A percentile compares a stretch with the other conserved stretches of the same genome.
These are phyloP conservation scores for Batkoa obscura DNA, from an alignment of 371 early-diverging fungal species.

Conservation along the genomic window DNA sequence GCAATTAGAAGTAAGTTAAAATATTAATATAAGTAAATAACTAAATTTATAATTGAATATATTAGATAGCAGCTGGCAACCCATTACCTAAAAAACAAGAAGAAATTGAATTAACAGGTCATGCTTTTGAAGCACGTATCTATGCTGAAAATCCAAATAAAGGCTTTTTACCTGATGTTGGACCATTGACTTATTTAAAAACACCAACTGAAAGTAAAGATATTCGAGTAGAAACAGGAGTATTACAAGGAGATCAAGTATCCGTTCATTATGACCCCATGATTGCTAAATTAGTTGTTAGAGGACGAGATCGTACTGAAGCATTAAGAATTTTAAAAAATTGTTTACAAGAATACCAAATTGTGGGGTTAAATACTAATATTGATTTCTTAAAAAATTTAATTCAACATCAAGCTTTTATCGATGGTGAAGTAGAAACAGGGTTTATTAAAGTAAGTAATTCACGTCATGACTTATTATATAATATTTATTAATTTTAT, in stretches of 20 bases:
- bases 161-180: constrained; percentile 87
- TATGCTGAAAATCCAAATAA: constrained; percentile 92
- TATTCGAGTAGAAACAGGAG: constrained; percentile 83
- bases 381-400: constrained; percentile 72
- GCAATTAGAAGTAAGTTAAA: constrained; percentile 46
- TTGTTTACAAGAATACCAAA: constrained; percentile 57
- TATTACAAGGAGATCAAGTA: constrained; percentile 76
- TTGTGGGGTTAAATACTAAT: constrained; percentile 83
- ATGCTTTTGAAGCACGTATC: constrained; percentile 93
- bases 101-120: constrained; percentile 51
- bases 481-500: background rate
- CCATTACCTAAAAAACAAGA: constrained; percentile 49
- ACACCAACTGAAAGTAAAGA: constrained; percentile 38
- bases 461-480: too few relatives aligned
- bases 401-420: constrained; percentile 61
- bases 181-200: constrained; percentile 52
- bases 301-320: constrained; percentile 62
- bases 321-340: constrained; percentile 62
- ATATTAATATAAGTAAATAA: background rate
- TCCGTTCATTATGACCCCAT: constrained; percentile 92
- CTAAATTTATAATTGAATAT: constrained; percentile 4
- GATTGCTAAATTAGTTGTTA: constrained; percentile 90
- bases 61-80: constrained; percentile 69
- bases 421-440: constrained; percentile 79
- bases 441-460: constrained; percentile 45